Evolutionary conservation across 208 protist genomes (phyloP), one percentile per base, ranked within the genome.

Genomic region (Zelonia costaricensis): DNA sequence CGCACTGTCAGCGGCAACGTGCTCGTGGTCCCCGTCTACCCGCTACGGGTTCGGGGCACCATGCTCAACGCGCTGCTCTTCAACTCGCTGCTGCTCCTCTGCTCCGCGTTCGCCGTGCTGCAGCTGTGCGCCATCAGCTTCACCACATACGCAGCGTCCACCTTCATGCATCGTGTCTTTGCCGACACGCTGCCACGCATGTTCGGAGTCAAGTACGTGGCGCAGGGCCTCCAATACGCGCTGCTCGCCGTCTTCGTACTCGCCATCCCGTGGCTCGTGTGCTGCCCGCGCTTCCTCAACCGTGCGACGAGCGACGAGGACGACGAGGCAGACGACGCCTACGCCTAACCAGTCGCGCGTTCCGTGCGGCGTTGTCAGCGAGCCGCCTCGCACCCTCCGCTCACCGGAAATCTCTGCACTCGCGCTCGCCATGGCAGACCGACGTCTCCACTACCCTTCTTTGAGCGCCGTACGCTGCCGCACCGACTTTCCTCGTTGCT

Each of bases 61-160:
- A 82, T 97, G 76, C 90, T 98, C 69, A 97, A 96, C 60, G 84
- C 94, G 27, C 96, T 98, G 47, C 68, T 98, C 7, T 98, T 98
- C 78, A 98, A 98, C 71, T 68, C 86, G 10, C 77, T 88, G 27
- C 60, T 98, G 10, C 84, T 98, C 43, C 66, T 97, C 12, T 63
- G 98, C 30, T 79, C 85, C 27, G 88, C 92, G 20, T 81, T 97
- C 10, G 76, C 91, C n/a, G 80, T 97, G 31, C 65, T 96, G 38
- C 86, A 97, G 43, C 93, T 98, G 47, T 93, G 86, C 66, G 81
- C 79, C n/a, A 55, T 71, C n/a, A 89, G 89, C 31, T 98, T 98
- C 44, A 43, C 58, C 13, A 52, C 62, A 8, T 98, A 97, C 62
- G 77, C 89, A 10, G 56, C 56, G 7, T 51, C 76, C 12, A 93